Conservation (phyloP, 2,329 filamentous ascomycete species). For the Leptosphaerulina australis region DNA sequence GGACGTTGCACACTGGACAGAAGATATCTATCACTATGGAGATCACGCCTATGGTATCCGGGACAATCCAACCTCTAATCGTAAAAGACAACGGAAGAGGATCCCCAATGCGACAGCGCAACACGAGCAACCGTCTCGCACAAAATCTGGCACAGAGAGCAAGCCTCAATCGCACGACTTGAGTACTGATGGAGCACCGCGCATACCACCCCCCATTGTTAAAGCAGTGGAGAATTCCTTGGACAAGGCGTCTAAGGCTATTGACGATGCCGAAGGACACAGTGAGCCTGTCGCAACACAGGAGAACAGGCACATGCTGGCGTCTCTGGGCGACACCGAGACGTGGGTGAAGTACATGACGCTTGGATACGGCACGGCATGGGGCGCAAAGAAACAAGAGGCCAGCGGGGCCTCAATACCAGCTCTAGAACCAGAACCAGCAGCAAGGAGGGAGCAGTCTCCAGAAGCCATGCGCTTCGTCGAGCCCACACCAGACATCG, state of each 20-base stretch:
- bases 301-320: constrained; percentile 33
- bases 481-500: constrained; percentile 50
- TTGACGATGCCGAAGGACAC: constrained; percentile 29
- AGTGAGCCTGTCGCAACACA: constrained; percentile 23
- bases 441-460: constrained; percentile 15
- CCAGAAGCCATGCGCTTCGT: constrained; percentile 44
- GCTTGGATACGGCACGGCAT: constrained; percentile 53
- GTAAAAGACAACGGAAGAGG: constrained; percentile 56
- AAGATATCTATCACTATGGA: constrained; percentile 84
- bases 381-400: constrained; percentile 40
- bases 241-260: constrained; percentile 50
- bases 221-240: constrained; percentile 52
- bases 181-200: constrained; percentile 28
- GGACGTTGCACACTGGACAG: constrained; percentile 82
- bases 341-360: constrained; percentile 59
- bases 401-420: neutral
- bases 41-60: constrained; percentile 83
- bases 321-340: constrained; percentile 53
- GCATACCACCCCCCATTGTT: constrained; percentile 56
- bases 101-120: constrained; percentile 28
- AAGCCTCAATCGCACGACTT: constrained; percentile 11
- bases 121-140: constrained; percentile 5
- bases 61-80: constrained; percentile 74
- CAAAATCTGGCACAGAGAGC: constrained; percentile 9
- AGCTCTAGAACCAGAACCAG: constrained; percentile 7